Percentiles rank a stretch among this genome's conserved stretches.
phyloP scores from a whole-genome alignment of 2,329 filamentous ascomycete genomes.

The Pseudocercospora fijiensis region DNA sequence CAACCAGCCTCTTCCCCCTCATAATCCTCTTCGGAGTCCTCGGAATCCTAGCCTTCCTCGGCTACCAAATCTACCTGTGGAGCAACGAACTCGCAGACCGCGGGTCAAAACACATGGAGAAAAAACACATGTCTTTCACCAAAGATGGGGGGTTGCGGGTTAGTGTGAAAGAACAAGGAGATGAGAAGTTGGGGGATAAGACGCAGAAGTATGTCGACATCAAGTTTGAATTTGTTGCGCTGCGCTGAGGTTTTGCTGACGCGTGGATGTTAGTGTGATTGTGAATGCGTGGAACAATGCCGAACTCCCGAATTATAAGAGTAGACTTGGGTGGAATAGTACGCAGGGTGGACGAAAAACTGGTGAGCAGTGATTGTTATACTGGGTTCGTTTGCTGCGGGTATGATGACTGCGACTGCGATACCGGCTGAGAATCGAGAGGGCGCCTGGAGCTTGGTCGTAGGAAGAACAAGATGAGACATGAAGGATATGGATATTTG shows the following conservation, averaged over 20 bases:
- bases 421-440: conserved; percentile 16
- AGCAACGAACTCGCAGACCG: conserved; percentile 64
- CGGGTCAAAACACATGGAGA: conserved; percentile 68
- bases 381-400: not conserved
- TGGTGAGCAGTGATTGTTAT: not conserved
- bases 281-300: conserved; percentile 53
- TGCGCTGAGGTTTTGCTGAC: too few relatives aligned
- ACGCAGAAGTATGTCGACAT: conserved; percentile 59
- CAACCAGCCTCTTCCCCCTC: not conserved
- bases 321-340: conserved; percentile 37
- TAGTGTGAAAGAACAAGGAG: conserved; percentile 65
- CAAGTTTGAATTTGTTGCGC: too few relatives aligned
- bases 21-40: conserved; percentile 55
- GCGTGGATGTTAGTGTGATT: conserved; percentile 40
- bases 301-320: conserved; percentile 40
- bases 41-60: conserved; percentile 60
- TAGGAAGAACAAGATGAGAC: not conserved
- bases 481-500: not conserved
- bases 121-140: conserved; percentile 72
- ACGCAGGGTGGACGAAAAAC: conserved; percentile 4
- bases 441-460: conserved; percentile 19
- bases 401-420: not conserved
- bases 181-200: conserved; percentile 70
- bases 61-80: conserved; percentile 70
- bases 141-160: conserved; percentile 71